Percentiles rank a stretch among this genome's conserved stretches.
phyloP scores from a whole-genome alignment of 1,284 basidiomycete species.

The Moesziomyces parantarcticus region DNA sequence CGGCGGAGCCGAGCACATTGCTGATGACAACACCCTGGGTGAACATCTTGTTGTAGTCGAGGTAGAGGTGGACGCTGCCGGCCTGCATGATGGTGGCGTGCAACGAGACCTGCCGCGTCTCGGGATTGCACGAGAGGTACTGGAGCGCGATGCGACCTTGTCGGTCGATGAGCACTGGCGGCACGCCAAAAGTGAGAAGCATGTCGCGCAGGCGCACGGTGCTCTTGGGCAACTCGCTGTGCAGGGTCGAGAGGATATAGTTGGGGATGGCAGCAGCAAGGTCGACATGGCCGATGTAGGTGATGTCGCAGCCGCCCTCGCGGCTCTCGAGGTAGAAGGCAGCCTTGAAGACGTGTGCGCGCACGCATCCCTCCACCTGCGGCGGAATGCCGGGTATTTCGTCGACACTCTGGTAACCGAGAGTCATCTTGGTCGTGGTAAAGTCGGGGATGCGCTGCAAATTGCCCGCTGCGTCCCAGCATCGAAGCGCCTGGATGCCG shows the following conservation, averaged over 20 bases:
- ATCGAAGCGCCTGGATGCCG: conserved; percentile 47
- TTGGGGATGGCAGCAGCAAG: conserved; percentile 40
- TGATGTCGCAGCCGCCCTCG: conserved; percentile 47
- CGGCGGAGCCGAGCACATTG: conserved; percentile 26
- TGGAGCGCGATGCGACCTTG: conserved; percentile 41
- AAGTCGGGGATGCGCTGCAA: conserved; percentile 34
- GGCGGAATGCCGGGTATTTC: conserved; percentile 39
- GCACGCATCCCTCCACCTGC: conserved; percentile 43
- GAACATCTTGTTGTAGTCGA: conserved; percentile 56
- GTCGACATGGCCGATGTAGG: conserved; percentile 48
- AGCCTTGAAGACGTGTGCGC: conserved; percentile 43
- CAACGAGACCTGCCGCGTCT: conserved; percentile 40
- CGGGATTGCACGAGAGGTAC: conserved; percentile 38
- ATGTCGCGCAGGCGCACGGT: conserved; percentile 41
- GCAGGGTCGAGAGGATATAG: conserved; percentile 44
- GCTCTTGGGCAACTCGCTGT: conserved; percentile 43
- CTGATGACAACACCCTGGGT: conserved; percentile 43
- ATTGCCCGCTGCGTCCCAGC: conserved; percentile 35
- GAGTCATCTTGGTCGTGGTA: conserved; percentile 35
- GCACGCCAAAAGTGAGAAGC: conserved; percentile 49
- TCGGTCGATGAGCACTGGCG: conserved; percentile 51
- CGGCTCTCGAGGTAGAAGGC: conserved; percentile 47
- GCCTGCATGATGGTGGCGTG: conserved; percentile 41
- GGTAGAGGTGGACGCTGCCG: conserved; percentile 47
- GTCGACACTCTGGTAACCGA: conserved; percentile 42